Evolutionary conservation across 1,284 basidiomycete species (phyloP).

Genomic region (Schizophyllum amplum): DNA sequence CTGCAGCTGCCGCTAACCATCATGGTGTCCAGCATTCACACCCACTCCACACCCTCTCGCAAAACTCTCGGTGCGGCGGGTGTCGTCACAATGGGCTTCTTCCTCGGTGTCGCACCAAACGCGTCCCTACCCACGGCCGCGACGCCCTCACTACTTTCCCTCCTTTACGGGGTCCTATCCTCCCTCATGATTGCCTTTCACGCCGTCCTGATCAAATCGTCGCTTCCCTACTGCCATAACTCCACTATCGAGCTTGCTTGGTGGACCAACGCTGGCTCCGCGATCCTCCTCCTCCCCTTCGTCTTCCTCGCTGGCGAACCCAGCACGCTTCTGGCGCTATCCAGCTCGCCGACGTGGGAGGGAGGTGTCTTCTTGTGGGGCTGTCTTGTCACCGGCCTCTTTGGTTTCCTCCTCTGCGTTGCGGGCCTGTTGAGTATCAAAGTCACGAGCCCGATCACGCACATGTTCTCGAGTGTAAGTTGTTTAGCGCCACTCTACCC

Average conservation of each 20-base stretch:
- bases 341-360: constrained; percentile 36
- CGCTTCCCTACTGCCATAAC: constrained; percentile 56
- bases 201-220: constrained; percentile 64
- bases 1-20: constrained; percentile 75
- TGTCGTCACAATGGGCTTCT: constrained; percentile 54
- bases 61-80: constrained; percentile 46
- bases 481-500: constrained; percentile 1
- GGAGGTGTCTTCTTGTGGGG: constrained; percentile 53
- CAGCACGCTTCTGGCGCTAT: constrained; percentile 29
- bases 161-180: constrained; percentile 62
- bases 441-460: constrained; percentile 64
- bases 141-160: constrained; percentile 43
- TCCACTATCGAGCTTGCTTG: constrained; percentile 67
- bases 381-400: constrained; percentile 57
- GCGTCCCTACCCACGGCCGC: constrained; percentile 28
- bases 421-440: constrained; percentile 67
- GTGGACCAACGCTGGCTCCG: constrained; percentile 68
- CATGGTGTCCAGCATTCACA: constrained; percentile 45
- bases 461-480: constrained; percentile 70
- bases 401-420: constrained; percentile 65
- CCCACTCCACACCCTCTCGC: constrained; percentile 35
- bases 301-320: constrained; percentile 50
- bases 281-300: constrained; percentile 53
- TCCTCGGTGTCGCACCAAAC: constrained; percentile 52
- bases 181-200: constrained; percentile 69